phyloP scores from a whole-genome alignment of 2,329 filamentous ascomycete genomes.

The Aspergillus flavus region DNA sequence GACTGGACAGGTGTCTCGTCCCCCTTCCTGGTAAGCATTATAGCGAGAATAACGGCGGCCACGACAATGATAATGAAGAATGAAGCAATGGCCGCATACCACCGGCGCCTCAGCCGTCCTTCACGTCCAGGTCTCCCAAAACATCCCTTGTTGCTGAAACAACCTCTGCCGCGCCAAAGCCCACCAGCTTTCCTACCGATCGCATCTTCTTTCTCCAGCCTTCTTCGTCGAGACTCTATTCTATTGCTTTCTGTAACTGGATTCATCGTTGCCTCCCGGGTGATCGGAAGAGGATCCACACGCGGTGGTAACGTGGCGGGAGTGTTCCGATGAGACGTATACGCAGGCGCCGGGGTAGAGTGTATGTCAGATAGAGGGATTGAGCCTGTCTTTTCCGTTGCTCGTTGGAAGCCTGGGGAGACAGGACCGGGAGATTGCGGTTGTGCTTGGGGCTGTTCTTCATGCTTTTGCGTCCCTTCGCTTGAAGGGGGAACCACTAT shows the following conservation, averaged over 20 bases:
- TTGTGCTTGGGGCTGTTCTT: constrained; percentile 45
- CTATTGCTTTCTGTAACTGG: constrained; percentile 31
- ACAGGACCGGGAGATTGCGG: constrained; percentile 56
- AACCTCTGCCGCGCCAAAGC: constrained; percentile 67
- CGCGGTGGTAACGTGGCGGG: constrained; percentile 27
- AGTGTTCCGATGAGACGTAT: constrained; percentile 33
- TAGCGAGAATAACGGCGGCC: constrained; percentile 59
- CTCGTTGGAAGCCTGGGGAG: constrained; percentile 63
- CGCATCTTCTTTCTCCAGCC: constrained; percentile 69
- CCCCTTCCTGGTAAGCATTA: constrained; percentile 56
- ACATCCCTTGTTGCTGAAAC: constrained; percentile 64
- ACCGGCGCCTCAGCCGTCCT: constrained; percentile 63
- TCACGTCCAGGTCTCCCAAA: constrained; percentile 66
- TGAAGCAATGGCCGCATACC: constrained; percentile 58
- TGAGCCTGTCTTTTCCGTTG: constrained; percentile 64
- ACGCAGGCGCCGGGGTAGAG: constrained; percentile 35
- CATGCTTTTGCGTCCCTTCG: constrained; percentile 41
- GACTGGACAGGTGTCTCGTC: constrained; percentile 50
- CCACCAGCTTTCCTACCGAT: constrained; percentile 60
- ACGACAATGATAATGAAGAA: constrained; percentile 59
- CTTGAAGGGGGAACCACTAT: constrained; percentile 61
- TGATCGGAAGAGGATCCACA: constrained; percentile 27
- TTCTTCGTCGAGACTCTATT: constrained; percentile 55
- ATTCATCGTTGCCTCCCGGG: constrained; percentile 26
- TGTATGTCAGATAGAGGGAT: constrained; percentile 64